Conservation (phyloP, 306 rosid species). For the Corylus heterophylla region DNA sequence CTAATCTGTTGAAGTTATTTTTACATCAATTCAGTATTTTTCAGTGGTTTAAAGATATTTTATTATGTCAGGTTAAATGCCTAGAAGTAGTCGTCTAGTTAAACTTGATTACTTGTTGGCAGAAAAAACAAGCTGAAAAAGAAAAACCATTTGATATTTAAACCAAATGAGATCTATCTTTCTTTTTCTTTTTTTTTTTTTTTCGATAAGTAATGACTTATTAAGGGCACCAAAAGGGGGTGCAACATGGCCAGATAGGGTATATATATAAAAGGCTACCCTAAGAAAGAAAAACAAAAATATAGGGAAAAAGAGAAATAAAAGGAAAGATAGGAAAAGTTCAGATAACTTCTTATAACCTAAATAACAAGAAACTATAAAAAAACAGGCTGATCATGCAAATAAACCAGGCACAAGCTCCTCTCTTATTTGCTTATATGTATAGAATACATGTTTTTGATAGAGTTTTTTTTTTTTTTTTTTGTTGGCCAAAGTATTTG, state of each 20-base stretch:
- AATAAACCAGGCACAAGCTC: background rate
- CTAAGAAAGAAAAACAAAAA: background rate
- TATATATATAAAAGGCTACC: background rate
- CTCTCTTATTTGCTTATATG: background rate
- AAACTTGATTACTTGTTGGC: too few species aligned
- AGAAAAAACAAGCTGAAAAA: too few species aligned
- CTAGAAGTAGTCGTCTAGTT: too few species aligned
- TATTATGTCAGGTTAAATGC: too few species aligned
- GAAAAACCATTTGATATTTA: too few species aligned
- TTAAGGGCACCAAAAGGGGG: background rate
- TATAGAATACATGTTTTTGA: background rate
- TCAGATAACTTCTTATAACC: too few species aligned
- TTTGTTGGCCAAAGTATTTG: conserved; percentile 1
- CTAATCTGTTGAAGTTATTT: too few species aligned
- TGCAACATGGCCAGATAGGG: background rate
- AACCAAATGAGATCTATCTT: too few species aligned
- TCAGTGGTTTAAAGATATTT: too few species aligned
- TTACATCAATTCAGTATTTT: too few species aligned
- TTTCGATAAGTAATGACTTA: background rate
- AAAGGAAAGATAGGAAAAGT: background rate
- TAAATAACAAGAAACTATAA: background rate
- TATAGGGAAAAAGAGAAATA: too few species aligned
- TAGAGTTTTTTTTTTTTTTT: background rate
- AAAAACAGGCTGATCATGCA: background rate
- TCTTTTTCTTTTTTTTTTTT: too few species aligned